These are phyloP conservation scores for Leccinellum luteum DNA, from an alignment of 768 basidiomycete genomes.

Conservation along the genomic window DNA sequence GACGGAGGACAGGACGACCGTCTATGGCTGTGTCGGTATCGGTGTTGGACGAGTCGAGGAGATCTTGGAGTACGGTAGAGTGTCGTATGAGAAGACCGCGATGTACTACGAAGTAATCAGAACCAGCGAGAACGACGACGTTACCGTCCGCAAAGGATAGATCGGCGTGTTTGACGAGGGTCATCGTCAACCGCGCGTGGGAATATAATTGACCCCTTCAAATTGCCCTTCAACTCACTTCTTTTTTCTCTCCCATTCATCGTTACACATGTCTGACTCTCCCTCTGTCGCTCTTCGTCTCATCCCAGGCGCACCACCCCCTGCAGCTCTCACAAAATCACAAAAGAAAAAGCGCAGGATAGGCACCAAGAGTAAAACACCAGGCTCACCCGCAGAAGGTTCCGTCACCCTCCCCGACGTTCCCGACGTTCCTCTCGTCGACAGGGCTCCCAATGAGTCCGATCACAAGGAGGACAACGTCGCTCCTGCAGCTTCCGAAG, in stretches of 20 bases:
- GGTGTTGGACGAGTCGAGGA: constrained; percentile 33
- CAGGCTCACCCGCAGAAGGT: constrained; percentile 44
- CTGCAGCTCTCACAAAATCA: constrained; percentile 55
- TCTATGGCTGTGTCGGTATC: constrained; percentile 38
- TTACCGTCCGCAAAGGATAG: constrained; percentile 72
- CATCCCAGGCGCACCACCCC: constrained; percentile 77
- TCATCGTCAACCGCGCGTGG: constrained; percentile 18
- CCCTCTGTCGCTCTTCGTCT: constrained; percentile 42
- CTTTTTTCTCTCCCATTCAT: neutral
- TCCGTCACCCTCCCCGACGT: constrained; percentile 43
- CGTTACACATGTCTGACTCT: constrained; percentile 34
- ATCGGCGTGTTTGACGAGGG: constrained; percentile 44
- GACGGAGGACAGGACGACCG: constrained; percentile 51
- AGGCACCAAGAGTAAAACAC: constrained; percentile 43
- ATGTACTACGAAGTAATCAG: constrained; percentile 68
- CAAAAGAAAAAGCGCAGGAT: constrained; percentile 70
- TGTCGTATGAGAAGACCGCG: constrained; percentile 62
- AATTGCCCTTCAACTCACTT: constrained; percentile 4
- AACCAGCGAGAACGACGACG: constrained; percentile 55
- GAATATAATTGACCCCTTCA: constrained; percentile 16
- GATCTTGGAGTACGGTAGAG: constrained; percentile 48
- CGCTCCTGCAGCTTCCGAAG: constrained; percentile 40
- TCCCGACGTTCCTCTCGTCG: constrained; percentile 43
- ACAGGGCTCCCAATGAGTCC: constrained; percentile 46
- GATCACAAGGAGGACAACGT: constrained; percentile 48